Evolutionary conservation across 1,284 basidiomycete genomes (phyloP).

Genomic region (Ustilago loliicola): DNA sequence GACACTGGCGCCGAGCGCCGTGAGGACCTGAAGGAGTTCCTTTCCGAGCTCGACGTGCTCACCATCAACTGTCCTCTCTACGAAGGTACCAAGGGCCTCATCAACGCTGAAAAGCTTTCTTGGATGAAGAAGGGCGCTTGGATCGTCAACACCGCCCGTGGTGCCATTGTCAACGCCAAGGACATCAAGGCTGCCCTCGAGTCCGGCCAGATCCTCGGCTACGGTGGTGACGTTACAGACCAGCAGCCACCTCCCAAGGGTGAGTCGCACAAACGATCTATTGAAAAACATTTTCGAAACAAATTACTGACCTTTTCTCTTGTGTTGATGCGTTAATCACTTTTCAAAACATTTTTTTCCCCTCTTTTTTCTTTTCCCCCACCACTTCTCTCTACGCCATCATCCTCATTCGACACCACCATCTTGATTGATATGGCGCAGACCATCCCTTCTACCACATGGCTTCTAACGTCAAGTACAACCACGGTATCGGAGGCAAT

Average conservation of each 20-base stretch:
- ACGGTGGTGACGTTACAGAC: constrained; percentile 73
- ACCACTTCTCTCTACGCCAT: background rate
- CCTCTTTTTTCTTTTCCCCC: background rate
- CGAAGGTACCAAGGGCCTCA: constrained; percentile 80
- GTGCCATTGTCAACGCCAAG: constrained; percentile 88
- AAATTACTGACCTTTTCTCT: background rate
- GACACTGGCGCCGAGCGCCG: constrained; percentile 82
- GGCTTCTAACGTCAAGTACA: constrained; percentile 71
- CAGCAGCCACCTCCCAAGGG: constrained; percentile 73
- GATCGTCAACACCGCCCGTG: constrained; percentile 93
- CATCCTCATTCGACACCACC: background rate
- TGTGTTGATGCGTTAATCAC: background rate
- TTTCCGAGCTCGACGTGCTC: constrained; percentile 82
- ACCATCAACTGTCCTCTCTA: constrained; percentile 93
- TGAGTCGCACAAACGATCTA: background rate
- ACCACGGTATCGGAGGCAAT: constrained; percentile 79
- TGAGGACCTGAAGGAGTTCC: constrained; percentile 86
- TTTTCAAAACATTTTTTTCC: background rate
- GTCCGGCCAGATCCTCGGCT: constrained; percentile 79
- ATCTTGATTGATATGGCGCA: background rate
- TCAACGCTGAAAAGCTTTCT: constrained; percentile 83
- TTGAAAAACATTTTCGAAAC: background rate
- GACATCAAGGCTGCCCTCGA: constrained; percentile 83
- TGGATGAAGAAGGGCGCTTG: constrained; percentile 90
- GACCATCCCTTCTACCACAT: constrained; percentile 84